phyloP scores from a whole-genome alignment of 495 filamentous ascomycete species.

The Hyphodiscus hymeniophilus region DNA sequence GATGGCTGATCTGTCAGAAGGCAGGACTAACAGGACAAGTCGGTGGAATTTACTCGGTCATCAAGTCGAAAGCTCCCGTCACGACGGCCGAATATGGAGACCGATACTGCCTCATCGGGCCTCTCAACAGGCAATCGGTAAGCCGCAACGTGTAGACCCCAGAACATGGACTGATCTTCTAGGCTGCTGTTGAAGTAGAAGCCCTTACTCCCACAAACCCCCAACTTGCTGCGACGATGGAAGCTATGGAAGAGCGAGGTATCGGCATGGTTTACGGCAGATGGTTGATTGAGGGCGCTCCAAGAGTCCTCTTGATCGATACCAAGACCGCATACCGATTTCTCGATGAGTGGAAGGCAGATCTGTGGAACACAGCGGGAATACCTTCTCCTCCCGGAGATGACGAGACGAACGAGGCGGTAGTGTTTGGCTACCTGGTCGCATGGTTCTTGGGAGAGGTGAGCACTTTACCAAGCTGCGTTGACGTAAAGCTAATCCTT shows the following conservation, averaged over 20 bases:
- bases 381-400: constrained; percentile 89
- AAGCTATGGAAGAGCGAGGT: constrained; percentile 82
- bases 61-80: constrained; percentile 97
- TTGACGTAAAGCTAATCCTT: constrained; percentile 6
- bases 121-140: constrained; percentile 83
- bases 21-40: constrained; percentile 40
- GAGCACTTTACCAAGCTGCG: constrained; percentile 21
- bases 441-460: constrained; percentile 99
- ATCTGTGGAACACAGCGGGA: constrained; percentile 87
- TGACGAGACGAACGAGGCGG: constrained; percentile 92
- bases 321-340: constrained; percentile 86
- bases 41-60: constrained; percentile 96
- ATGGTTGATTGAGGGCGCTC: constrained; percentile 96
- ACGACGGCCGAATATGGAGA: constrained; percentile 98
- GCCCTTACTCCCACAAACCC: constrained; percentile 77
- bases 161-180: constrained; percentile 12
- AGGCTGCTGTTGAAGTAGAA: constrained; percentile 96
- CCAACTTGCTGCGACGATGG: constrained; percentile 71
- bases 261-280: constrained; percentile 87
- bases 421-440: constrained; percentile 95
- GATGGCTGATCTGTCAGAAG: not conserved
- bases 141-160: constrained; percentile 23
- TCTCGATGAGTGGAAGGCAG: constrained; percentile 94
- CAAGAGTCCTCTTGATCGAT: constrained; percentile 88
- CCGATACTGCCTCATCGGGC: constrained; percentile 90